Percentiles rank a stretch among this genome's conserved stretches.
phyloP scores from a whole-genome alignment of 495 filamentous ascomycete genomes.

The Aspergillus hancockii region DNA sequence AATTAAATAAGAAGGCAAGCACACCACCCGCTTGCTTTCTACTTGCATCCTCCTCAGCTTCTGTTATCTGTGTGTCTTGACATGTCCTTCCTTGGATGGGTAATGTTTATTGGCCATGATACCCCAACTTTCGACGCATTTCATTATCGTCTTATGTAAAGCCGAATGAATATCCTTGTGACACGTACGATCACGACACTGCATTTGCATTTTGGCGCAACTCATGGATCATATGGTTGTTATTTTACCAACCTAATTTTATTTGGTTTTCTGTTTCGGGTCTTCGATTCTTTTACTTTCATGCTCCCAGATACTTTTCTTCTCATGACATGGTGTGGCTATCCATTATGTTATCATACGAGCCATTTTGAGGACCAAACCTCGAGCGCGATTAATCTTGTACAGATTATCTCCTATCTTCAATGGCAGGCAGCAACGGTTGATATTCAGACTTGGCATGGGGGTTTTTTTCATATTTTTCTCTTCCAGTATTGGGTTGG shows the following conservation, averaged over 20 bases:
- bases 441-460: constrained; percentile 19
- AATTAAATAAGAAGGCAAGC: background rate
- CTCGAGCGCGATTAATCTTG: constrained; percentile 40
- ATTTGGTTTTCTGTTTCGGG: constrained; percentile 17
- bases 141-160: constrained; percentile 21
- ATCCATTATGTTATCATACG: constrained; percentile 28
- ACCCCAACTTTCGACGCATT: constrained; percentile 23
- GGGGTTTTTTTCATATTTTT: constrained; percentile 15
- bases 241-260: constrained; percentile 34
- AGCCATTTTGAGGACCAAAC: constrained; percentile 14
- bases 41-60: constrained; percentile 1
- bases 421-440: constrained; percentile 17
- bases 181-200: constrained; percentile 49
- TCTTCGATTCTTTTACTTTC: constrained; percentile 31
- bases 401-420: constrained; percentile 38
- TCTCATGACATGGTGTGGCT: constrained; percentile 30
- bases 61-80: constrained; percentile 22
- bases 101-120: constrained; percentile 35
- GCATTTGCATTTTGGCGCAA: constrained; percentile 51
- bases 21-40: background rate
- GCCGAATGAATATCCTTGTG: constrained; percentile 30
- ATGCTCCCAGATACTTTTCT: constrained; percentile 12
- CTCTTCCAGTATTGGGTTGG: constrained; percentile 19
- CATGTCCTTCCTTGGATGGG: constrained; percentile 24
- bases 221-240: constrained; percentile 38